Evolutionary conservation across 257 asterid species (phyloP).

Genomic region (Scutellaria galericulata): DNA sequence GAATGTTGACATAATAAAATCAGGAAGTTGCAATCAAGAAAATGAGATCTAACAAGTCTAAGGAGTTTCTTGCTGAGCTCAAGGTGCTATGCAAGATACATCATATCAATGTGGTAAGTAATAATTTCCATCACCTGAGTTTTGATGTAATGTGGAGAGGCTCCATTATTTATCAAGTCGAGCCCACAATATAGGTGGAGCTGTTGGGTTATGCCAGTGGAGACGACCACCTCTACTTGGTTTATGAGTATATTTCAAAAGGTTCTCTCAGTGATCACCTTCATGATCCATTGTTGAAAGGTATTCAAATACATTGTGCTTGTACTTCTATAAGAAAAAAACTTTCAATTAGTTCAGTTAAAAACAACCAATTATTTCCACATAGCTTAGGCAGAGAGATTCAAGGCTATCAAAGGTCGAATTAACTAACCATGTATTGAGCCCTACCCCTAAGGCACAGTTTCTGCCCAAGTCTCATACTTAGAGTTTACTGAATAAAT

Average conservation of each 20-base stretch:
- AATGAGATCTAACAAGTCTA: constrained; percentile 85
- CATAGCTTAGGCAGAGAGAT: neutral
- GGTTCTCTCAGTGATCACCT: constrained; percentile 82
- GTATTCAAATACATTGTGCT: constrained; percentile 38
- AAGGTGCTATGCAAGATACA: constrained; percentile 83
- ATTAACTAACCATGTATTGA: too few relatives aligned
- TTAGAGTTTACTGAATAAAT: too few relatives aligned
- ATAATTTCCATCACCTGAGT: constrained; percentile 23
- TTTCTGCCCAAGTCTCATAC: too few relatives aligned
- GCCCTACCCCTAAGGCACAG: too few relatives aligned
- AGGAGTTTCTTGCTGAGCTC: constrained; percentile 88
- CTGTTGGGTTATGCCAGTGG: constrained; percentile 86
- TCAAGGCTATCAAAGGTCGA: too few relatives aligned
- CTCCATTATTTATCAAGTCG: constrained; percentile 11
- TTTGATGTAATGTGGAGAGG: neutral
- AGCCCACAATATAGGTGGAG: constrained; percentile 61
- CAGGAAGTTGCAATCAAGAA: constrained; percentile 89
- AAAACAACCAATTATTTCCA: neutral
- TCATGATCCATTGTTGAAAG: constrained; percentile 79
- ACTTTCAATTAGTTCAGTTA: neutral
- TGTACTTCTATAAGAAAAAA: neutral
- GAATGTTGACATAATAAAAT: neutral
- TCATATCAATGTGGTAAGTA: constrained; percentile 84
- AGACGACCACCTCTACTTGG: constrained; percentile 81
- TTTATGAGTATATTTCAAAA: constrained; percentile 65